These are phyloP conservation scores for Neocucurbitaria cava DNA, from an alignment of 2,329 filamentous ascomycete genomes.

Conservation along the genomic window DNA sequence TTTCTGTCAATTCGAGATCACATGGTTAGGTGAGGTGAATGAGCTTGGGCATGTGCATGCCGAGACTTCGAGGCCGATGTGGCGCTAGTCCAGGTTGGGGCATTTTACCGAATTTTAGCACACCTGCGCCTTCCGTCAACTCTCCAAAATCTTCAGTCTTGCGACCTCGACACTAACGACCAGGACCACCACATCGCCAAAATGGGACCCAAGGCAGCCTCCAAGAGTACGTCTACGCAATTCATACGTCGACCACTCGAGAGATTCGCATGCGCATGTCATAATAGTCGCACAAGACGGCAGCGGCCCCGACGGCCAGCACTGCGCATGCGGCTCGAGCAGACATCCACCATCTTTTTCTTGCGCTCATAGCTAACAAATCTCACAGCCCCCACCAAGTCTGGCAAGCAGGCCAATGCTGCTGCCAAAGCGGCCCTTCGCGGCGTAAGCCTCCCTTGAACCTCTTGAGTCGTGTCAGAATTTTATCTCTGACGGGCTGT, in stretches of 20 bases:
- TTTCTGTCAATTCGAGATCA: slow-evolving; percentile 4
- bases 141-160: slow-evolving; percentile 26
- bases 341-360: slow-evolving; percentile 9
- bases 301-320: slow-evolving; percentile 13
- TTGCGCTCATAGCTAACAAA: slow-evolving; percentile 32
- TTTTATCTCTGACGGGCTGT: slow-evolving; percentile 60
- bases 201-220: slow-evolving; percentile 50
- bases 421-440: slow-evolving; percentile 96
- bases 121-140: slow-evolving; percentile 12
- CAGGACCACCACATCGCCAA: slow-evolving; percentile 46
- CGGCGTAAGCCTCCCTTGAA: slow-evolving; percentile 72
- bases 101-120: slow-evolving; percentile 17
- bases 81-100: slow-evolving; percentile 25
- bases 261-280: slow-evolving; percentile 10
- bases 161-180: slow-evolving; percentile 41
- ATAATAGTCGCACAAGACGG: slow-evolving; percentile 10
- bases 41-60: slow-evolving; percentile 9
- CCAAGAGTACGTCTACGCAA: slow-evolving; percentile 43
- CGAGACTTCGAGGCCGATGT: slow-evolving; percentile 19
- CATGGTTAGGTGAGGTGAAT: slow-evolving; percentile 7
- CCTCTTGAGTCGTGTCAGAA: slow-evolving; percentile 58
- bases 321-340: slow-evolving; percentile 31
- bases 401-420: slow-evolving; percentile 78
- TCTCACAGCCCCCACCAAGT: slow-evolving; percentile 64
- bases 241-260: slow-evolving; percentile 16